These are phyloP conservation scores for Colletotrichum coccodes DNA, from an alignment of 2,329 filamentous ascomycete species.

Conservation along the genomic window DNA sequence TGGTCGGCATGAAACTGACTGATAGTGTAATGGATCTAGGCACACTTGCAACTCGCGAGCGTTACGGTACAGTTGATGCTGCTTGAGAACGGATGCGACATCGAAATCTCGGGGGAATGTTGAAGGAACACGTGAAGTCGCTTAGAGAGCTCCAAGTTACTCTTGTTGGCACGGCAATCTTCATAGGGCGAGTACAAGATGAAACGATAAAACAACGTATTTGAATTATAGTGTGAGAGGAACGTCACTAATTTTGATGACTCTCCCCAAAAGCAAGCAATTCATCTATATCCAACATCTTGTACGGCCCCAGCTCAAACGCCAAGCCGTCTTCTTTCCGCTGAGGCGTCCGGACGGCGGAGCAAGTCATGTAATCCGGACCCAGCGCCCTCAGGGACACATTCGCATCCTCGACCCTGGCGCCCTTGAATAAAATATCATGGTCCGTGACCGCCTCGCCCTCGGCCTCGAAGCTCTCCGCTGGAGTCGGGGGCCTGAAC, in stretches of 20 bases:
- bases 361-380: conserved; percentile 64
- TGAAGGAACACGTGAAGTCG: too few species aligned
- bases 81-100: too few species aligned
- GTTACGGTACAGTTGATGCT: too few species aligned
- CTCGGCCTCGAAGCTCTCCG: conserved; percentile 42
- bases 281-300: conserved; percentile 54
- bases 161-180: too few species aligned
- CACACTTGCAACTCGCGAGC: too few species aligned
- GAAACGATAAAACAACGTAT: neutral
- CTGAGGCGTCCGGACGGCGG: conserved; percentile 56
- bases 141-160: too few species aligned
- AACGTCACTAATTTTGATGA: conserved; percentile 1
- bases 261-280: conserved; percentile 56
- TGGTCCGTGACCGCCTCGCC: conserved; percentile 46
- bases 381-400: conserved; percentile 56
- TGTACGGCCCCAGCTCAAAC: conserved; percentile 53
- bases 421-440: conserved; percentile 52
- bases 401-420: conserved; percentile 52
- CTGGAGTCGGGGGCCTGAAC: conserved; percentile 64
- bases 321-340: conserved; percentile 49
- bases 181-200: too few species aligned
- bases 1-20: too few species aligned
- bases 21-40: too few species aligned
- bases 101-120: too few species aligned
- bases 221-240: neutral